Conservation (phyloP, 2,329 filamentous ascomycete species). For the Passalora sequoiae region DNA sequence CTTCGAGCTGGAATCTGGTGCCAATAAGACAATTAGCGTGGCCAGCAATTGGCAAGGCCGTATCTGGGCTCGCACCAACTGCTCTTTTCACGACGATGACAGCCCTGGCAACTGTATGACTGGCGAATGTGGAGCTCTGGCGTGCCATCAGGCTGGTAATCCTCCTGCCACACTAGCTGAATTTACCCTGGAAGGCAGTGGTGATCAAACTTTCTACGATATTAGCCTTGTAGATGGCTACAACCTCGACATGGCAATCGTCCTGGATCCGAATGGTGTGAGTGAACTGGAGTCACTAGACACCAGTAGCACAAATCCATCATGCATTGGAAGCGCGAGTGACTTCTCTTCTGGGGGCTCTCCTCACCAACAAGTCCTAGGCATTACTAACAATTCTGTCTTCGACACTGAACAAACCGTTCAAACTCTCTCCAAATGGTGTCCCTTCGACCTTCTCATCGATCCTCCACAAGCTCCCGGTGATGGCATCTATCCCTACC, state of each 20-base stretch:
- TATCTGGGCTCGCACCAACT: slow-evolving; percentile 80
- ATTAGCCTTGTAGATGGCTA: slow-evolving; percentile 82
- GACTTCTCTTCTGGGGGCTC: slow-evolving; percentile 48
- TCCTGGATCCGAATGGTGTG: slow-evolving; percentile 51
- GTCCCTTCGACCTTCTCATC: slow-evolving; percentile 71
- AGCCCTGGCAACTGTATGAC: slow-evolving; percentile 57
- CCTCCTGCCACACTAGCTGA: slow-evolving; percentile 74
- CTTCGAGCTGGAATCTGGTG: slow-evolving; percentile 59
- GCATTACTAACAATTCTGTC: slow-evolving; percentile 58
- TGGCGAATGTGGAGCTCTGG: slow-evolving; percentile 68
- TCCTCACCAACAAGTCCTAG: slow-evolving; percentile 49
- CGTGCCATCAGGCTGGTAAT: slow-evolving; percentile 58
- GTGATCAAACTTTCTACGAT: slow-evolving; percentile 71
- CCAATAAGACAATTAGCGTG: slow-evolving; percentile 59
- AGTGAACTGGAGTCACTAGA: slow-evolving; percentile 58
- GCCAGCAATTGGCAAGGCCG: slow-evolving; percentile 73
- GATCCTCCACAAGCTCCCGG: slow-evolving; percentile 63
- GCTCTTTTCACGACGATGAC: slow-evolving; percentile 64
- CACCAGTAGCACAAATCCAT: slow-evolving; percentile 69
- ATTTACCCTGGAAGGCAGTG: slow-evolving; percentile 67
- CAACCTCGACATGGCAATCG: slow-evolving; percentile 65
- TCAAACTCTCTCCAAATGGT: slow-evolving; percentile 61
- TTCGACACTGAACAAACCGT: slow-evolving; percentile 59
- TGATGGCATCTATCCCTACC: slow-evolving; percentile 75
- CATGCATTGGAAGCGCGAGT: slow-evolving; percentile 67